Conservation (phyloP, 192 early-diverging fungal genomes). For the Kickxella alabastrina region DNA sequence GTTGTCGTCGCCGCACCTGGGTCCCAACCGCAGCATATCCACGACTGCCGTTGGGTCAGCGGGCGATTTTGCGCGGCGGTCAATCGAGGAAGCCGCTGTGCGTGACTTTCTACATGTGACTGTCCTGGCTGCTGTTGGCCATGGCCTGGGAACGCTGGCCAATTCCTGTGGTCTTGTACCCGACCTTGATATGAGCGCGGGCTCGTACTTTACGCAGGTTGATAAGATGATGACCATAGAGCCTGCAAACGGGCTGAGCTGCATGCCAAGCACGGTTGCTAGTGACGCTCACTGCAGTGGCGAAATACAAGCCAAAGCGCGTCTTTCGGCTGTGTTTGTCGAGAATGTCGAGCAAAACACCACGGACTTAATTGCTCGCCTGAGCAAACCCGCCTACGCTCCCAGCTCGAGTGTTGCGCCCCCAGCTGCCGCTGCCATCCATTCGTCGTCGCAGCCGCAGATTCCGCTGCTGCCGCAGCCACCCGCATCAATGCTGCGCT, state of each 20-base stretch:
- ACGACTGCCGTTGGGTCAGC: conserved; percentile 11
- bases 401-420: background rate
- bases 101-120: conserved; percentile 38
- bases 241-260: conserved; percentile 13
- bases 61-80: conserved; percentile 20
- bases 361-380: conserved; percentile 16
- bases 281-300: background rate
- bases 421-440: background rate
- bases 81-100: conserved; percentile 30
- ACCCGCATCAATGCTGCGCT: conserved; percentile 10
- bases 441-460: conserved; percentile 3
- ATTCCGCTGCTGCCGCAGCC: conserved; percentile 8
- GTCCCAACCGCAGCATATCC: conserved; percentile 25
- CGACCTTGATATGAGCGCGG: conserved; percentile 32
- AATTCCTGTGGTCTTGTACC: conserved; percentile 31
- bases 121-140: conserved; percentile 34
- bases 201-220: conserved; percentile 25
- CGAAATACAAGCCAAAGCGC: conserved; percentile 1
- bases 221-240: conserved; percentile 16
- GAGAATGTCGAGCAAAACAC: conserved; percentile 32
- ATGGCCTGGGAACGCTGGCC: conserved; percentile 35
- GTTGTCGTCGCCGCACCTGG: background rate
- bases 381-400: conserved; percentile 10
- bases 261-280: conserved; percentile 1
- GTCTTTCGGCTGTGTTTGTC: conserved; percentile 13